phyloP scores from a whole-genome alignment of 148 eudicot genomes.

The Nepenthes gracilis region DNA sequence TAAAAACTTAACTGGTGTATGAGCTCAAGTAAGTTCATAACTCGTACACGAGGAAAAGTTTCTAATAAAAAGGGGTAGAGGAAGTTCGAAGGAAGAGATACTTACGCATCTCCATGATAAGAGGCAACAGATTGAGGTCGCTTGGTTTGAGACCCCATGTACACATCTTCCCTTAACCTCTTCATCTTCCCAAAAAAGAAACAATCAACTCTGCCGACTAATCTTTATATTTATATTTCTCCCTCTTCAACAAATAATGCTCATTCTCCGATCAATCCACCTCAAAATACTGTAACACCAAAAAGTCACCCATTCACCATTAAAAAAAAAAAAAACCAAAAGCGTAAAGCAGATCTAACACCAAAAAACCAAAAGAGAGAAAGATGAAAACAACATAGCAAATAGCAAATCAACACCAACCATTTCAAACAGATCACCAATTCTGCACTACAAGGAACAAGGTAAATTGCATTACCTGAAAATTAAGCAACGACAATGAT shows the following conservation, averaged over 20 bases:
- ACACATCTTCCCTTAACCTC: slow-evolving; percentile 64
- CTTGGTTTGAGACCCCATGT: slow-evolving; percentile 41
- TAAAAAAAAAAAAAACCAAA: slow-evolving; percentile 1
- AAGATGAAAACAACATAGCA: slow-evolving; percentile 1
- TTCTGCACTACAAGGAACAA: slow-evolving; percentile 1
- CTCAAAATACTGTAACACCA: slow-evolving; percentile 8
- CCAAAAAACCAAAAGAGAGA: background rate
- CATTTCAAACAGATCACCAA: background rate
- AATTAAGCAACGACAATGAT: slow-evolving; percentile 21
- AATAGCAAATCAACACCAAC: slow-evolving; percentile 1
- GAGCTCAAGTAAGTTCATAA: background rate
- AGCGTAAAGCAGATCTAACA: slow-evolving; percentile 34
- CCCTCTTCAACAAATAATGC: slow-evolving; percentile 18
- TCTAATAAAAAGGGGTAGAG: slow-evolving; percentile 3
- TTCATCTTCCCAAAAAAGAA: slow-evolving; percentile 31
- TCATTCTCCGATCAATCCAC: slow-evolving; percentile 2
- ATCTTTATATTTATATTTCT: background rate
- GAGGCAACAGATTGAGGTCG: slow-evolving; percentile 47
- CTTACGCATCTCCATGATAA: slow-evolving; percentile 51
- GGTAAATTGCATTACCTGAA: slow-evolving; percentile 18
- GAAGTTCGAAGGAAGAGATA: background rate
- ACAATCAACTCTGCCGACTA: background rate
- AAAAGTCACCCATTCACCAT: slow-evolving; percentile 9
- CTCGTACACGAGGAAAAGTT: background rate
- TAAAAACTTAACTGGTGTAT: background rate